Conservation (phyloP, 805 yeast genomes). For the Barnettozyma wickerhamii region DNA sequence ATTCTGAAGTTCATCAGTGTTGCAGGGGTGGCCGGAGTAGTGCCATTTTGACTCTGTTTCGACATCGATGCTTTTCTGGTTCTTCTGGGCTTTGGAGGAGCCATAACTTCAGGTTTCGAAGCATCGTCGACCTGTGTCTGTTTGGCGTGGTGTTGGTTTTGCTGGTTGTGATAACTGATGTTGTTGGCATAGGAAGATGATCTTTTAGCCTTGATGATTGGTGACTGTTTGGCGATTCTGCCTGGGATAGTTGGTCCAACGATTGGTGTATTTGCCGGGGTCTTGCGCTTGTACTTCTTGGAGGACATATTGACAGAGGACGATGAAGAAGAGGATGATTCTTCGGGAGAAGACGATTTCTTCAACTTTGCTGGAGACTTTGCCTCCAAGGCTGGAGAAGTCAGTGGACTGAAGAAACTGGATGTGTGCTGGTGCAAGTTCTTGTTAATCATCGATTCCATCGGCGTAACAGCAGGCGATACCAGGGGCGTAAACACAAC, state of each 20-base stretch:
- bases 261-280: conserved; percentile 36
- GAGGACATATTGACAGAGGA: conserved; percentile 2
- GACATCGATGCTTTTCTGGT: conserved; percentile 16
- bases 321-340: conserved; percentile 9
- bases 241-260: conserved; percentile 34
- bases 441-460: conserved; percentile 30
- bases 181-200: conserved; percentile 16
- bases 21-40: conserved; percentile 26
- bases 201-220: conserved; percentile 31
- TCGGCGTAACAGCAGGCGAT: conserved; percentile 72
- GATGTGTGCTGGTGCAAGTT: conserved; percentile 10
- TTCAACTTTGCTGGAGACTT: conserved; percentile 24
- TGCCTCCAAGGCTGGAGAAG: conserved; percentile 65
- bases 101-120: conserved; percentile 13
- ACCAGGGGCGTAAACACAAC: conserved; percentile 71
- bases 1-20: conserved; percentile 24
- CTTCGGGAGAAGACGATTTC: conserved; percentile 23
- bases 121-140: conserved; percentile 16
- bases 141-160: conserved; percentile 4
- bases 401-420: conserved; percentile 43
- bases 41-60: background rate
- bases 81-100: conserved; percentile 22
- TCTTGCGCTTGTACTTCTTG: conserved; percentile 30
- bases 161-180: conserved; percentile 17
- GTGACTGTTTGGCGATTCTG: conserved; percentile 33